Percentiles rank a stretch among this genome's conserved stretches.
phyloP scores from a whole-genome alignment of 2,329 filamentous ascomycete species.

The Penicillium crustosum region DNA sequence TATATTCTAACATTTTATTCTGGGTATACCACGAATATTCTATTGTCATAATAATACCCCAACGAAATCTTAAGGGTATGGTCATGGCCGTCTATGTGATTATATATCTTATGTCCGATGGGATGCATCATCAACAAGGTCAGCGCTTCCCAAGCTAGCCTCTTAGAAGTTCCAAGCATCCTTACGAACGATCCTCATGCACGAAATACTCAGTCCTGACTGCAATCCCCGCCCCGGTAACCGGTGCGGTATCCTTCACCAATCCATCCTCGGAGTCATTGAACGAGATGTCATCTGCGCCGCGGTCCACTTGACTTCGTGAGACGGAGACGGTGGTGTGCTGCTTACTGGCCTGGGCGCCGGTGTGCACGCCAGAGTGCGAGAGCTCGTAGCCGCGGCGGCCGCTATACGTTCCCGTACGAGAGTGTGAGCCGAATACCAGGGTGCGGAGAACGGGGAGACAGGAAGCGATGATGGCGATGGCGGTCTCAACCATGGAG shows the following conservation, averaged over 20 bases:
- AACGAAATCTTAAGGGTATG: not conserved
- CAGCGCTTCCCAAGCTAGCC: not conserved
- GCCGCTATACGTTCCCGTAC: slow-evolving; percentile 21
- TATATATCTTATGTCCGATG: not conserved
- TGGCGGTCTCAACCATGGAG: slow-evolving; percentile 25
- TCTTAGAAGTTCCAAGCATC: not conserved
- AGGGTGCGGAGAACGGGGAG: slow-evolving; percentile 23
- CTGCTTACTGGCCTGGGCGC: not conserved
- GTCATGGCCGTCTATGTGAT: not conserved
- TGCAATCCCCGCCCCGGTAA: slow-evolving; percentile 15
- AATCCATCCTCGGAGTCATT: slow-evolving; percentile 23
- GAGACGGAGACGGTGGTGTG: slow-evolving; percentile 16
- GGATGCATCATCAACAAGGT: not conserved
- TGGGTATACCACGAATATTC: not conserved
- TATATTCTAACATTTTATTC: not conserved
- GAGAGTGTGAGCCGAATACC: slow-evolving; percentile 26
- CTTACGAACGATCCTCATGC: not conserved
- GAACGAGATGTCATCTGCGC: slow-evolving; percentile 13
- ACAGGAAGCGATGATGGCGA: slow-evolving; percentile 23
- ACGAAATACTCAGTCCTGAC: slow-evolving; percentile 21
- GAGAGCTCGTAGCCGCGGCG: slow-evolving; percentile 23
- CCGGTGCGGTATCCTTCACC: slow-evolving; percentile 9
- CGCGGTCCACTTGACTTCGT: not conserved
- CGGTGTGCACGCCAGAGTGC: slow-evolving; percentile 9
- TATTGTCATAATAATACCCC: not conserved